Evolutionary conservation across 23 red algal genomes (phyloP), one percentile per base, ranked within the genome.

Genomic region (Pyropia yezoensis): DNA sequence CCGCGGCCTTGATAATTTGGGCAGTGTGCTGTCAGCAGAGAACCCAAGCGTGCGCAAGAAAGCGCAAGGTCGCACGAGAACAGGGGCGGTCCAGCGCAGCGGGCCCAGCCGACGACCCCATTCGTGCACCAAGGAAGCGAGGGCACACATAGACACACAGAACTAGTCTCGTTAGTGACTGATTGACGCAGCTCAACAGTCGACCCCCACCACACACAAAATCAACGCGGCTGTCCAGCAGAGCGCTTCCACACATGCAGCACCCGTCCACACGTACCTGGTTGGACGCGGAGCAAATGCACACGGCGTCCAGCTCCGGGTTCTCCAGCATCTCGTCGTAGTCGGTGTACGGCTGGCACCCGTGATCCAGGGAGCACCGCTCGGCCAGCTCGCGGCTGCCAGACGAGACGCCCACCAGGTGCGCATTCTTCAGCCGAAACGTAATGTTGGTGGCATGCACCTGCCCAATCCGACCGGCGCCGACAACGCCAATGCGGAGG

Each of bases 381-480:
- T 98, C 94, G 15, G 85, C 94, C 8, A 98, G 88, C 63, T 88
- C 62, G 25, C 71, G 65, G 23, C 79, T 91, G 33, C 94, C 94
- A 59, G 85, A 91, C 7, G 85, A 76, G 53, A 98, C 87, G 61
- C 94, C 94, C 18, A 86, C 77, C 54, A 98, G 59, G 52, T 83
- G 90, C 26, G 86, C 94, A 20, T 85, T 84, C 39, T 76, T 79
- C 15, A 91, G 54, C 8, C 82, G 77, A 68, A 98, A 98, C 14
- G 86, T 88, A 27, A 98, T 87, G 80, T 90, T 91, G 23, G 91
- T 86, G 27, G 94, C 94, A 58, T 98, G 94, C 57, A 98, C 94
- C 73, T 98, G 94, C 11, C 94, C 94, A 65, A 98, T 98, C 18
- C 94, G 78, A 14, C 94, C 94, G 24, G 94, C 94, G 66, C 94